Base-by-base conservation (phyloP, 495 filamentous ascomycete species). In the Xylaria acuta region DNA sequence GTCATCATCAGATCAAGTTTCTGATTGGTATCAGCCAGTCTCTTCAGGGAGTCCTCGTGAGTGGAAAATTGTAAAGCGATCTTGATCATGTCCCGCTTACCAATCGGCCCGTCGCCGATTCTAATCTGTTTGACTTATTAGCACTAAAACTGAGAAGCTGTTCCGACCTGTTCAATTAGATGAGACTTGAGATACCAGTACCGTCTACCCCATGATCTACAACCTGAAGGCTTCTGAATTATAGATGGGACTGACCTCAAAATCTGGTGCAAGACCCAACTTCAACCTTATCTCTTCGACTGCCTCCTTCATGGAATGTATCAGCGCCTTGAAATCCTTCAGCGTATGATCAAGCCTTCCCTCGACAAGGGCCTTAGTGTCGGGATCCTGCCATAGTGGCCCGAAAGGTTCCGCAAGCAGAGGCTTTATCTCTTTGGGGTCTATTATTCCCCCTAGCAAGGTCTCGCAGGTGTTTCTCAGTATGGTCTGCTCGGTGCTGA, bases 401-500 rank as follows among this genome's bases (percentile, higher is more conserved):
- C 78, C 77, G 16, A 69, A 62, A 18, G 80, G 78, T 30, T 77
- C 36, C 18, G 71, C 47, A 47, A 81, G 70, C 77, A 82, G 77
- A 16, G 53, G 45, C 32, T 77, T 75, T 3, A 82, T 73, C 22
- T 73, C 22, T 6, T 67, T 32, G 8, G 67, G 70, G 0, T 76
- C 73, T 2, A 77, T 77, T 1, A 82, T 68, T 3, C 75, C 78
- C 22, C 63, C 54, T 1, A 82, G 68, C 0, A 81, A 76, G 25
- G 77, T 78, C 43, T 85, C 81, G 68, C 68, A 78, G 8, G 76
- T 73, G 45, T 81, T 78, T 51, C 77, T 72, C 4, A 85, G 79
- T 32, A 74, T 77, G 3, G 74, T 70, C 30, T 73, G 76, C 58
- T 84, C 76, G n/a, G 76, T 80, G 11, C 77, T 73, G 32, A 84